These are phyloP conservation scores for Alternaria sp. DNA, from an alignment of 2,329 filamentous ascomycete species.

Conservation along the genomic window DNA sequence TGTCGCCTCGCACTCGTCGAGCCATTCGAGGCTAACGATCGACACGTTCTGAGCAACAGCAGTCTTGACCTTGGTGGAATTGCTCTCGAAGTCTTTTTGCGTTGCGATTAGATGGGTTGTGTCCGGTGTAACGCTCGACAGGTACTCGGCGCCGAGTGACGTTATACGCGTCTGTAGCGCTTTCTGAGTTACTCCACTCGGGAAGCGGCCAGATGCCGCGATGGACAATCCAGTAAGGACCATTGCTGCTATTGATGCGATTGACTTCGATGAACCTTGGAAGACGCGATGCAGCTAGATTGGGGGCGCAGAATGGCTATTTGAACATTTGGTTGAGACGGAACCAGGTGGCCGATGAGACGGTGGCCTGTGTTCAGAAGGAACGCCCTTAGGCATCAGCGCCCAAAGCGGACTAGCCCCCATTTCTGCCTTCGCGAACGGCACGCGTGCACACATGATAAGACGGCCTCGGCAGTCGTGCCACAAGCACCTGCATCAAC, in stretches of 20 bases:
- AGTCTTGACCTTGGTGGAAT: conserved; percentile 60
- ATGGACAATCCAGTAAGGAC: conserved; percentile 60
- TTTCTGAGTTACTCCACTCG: conserved; percentile 57
- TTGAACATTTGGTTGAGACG: conserved; percentile 13
- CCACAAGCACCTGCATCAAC: background rate
- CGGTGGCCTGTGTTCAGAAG: conserved; percentile 6
- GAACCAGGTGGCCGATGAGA: conserved; percentile 5
- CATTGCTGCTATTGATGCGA: conserved; percentile 18
- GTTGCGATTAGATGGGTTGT: conserved; percentile 66
- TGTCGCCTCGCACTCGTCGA: conserved; percentile 60
- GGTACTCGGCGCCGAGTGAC: conserved; percentile 58
- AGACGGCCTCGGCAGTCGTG: background rate
- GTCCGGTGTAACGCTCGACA: conserved; percentile 56
- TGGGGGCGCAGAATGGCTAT: conserved; percentile 8
- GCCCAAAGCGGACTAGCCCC: conserved; percentile 7
- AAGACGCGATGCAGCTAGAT: background rate
- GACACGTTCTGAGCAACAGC: conserved; percentile 57
- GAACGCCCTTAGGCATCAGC: conserved; percentile 20
- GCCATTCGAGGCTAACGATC: conserved; percentile 68
- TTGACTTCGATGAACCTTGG: background rate
- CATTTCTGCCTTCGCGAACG: conserved; percentile 24
- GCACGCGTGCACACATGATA: conserved; percentile 22
- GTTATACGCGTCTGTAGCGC: conserved; percentile 56
- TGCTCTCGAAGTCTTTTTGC: conserved; percentile 58
- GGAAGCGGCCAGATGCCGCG: conserved; percentile 67